Base-by-base conservation (phyloP, 208 protist species). In the Leptomonas seymouri region DNA sequence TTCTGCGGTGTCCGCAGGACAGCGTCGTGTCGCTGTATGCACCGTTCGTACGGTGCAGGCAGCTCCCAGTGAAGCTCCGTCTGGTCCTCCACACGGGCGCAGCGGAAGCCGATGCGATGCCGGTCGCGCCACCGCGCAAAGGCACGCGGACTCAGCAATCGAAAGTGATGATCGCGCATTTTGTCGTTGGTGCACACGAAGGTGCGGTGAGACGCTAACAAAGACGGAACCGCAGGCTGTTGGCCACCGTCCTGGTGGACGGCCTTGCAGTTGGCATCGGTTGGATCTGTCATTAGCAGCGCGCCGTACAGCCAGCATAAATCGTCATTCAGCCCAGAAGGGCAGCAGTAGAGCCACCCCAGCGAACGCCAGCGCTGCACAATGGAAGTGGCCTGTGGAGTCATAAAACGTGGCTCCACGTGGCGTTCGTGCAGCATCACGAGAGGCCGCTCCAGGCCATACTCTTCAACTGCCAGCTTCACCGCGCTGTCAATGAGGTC, bases 161-260 rank as follows among this genome's bases (percentile, higher is more conserved):
- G 55, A 55, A 95, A 95, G 72, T 91, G 85, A 63, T 95, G 90
- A 59, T 95, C 90, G 16, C 87, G 86, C 85, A 95, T 92, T 57
- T 78, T 75, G 64, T 95, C 90, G 70, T 95, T 95, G 21, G 87
- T 92, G 23, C 90, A 56, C 7, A 95, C 76, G 62, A 80, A 78
- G n/a, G 82, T 78, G 21, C 76, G 70, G 28, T 67, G 66, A 18
- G 41, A 50, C n/a, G 55, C 31, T 23, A 61, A 16, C n/a, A 46
- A 34, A 21, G 67, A 27, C 42, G 51, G n/a, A 9, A 41, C 23
- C 28, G 48, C 34, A 46, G 45, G 30, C 41, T 12, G 11, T 11
- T 34, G 28, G 58, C 23, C 36, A 41, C 44, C 25, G 57, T 55
- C 21, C 16, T n/a, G n/a, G n/a, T n/a, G n/a, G n/a, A n/a, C n/a